A percentile compares a stretch with the other conserved stretches of the same genome.
Evolutionary conservation across 441 rosid species (phyloP).

Genomic region (Erodium trifolium): DNA sequence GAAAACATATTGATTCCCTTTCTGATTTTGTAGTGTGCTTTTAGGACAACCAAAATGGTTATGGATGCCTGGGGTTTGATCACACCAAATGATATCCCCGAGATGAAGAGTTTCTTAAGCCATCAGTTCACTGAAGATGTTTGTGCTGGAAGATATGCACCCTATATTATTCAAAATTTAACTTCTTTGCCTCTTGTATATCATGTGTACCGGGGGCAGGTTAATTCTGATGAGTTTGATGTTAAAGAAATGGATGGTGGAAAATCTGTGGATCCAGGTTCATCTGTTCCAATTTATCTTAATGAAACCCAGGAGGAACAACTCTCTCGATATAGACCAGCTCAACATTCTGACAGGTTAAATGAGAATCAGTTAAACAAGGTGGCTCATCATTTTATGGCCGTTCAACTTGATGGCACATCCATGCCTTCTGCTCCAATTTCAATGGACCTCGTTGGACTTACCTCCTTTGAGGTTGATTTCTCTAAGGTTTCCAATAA

Average conservation of each 20-base stretch:
- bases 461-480: slow-evolving; percentile 77
- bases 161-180: slow-evolving; percentile 78
- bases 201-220: slow-evolving; percentile 53
- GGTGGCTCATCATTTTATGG: slow-evolving; percentile 68
- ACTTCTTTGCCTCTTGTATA: slow-evolving; percentile 72
- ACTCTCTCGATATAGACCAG: slow-evolving; percentile 40
- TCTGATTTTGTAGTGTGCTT: slow-evolving; percentile 43
- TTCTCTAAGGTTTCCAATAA: slow-evolving; percentile 52
- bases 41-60: slow-evolving; percentile 69
- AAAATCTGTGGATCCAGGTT: slow-evolving; percentile 58
- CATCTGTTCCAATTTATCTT: slow-evolving; percentile 65
- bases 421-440: slow-evolving; percentile 63
- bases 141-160: slow-evolving; percentile 60
- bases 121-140: slow-evolving; percentile 33
- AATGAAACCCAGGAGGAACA: slow-evolving; percentile 54
- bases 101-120: slow-evolving; percentile 28
- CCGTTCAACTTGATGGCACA: slow-evolving; percentile 74
- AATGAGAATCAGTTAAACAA: slow-evolving; percentile 55
- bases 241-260: slow-evolving; percentile 39
- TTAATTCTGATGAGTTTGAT: slow-evolving; percentile 35
- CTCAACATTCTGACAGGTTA: slow-evolving; percentile 49
- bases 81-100: slow-evolving; percentile 34
- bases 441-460: slow-evolving; percentile 92
- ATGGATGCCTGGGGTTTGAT: slow-evolving; percentile 49
- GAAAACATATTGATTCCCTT: slow-evolving; percentile 14